phyloP scores from a whole-genome alignment of 768 basidiomycete genomes.

The Boletus rufocinnamomeus region DNA sequence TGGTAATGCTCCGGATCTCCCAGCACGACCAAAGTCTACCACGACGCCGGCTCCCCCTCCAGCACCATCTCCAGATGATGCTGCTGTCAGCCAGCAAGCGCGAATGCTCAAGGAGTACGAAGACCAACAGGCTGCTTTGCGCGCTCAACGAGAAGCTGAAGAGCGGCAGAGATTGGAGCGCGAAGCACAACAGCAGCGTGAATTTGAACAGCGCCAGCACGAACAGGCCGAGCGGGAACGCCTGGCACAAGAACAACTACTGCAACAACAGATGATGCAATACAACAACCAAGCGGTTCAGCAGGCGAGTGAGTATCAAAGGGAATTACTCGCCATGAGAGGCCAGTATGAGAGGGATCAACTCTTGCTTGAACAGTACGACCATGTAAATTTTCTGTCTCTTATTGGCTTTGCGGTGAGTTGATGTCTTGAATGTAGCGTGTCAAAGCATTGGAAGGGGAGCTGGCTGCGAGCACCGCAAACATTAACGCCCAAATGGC shows the following conservation, averaged over 20 bases:
- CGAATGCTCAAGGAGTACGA: constrained; percentile 96
- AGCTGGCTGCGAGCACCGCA: constrained; percentile 69
- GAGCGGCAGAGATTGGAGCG: constrained; percentile 76
- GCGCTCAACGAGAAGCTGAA: constrained; percentile 77
- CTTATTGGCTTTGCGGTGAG: not conserved
- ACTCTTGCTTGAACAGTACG: constrained; percentile 96
- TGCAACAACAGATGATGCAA: constrained; percentile 81
- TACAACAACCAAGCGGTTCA: constrained; percentile 76
- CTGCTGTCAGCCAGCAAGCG: constrained; percentile 84
- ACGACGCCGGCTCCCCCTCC: constrained; percentile 65
- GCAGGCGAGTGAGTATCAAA: constrained; percentile 80
- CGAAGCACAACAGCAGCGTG: constrained; percentile 77
- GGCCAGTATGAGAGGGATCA: constrained; percentile 99
- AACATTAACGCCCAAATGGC: constrained; percentile 84
- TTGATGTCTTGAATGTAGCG: constrained; percentile 51
- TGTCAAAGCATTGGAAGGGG: constrained; percentile 93
- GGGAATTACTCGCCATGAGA: constrained; percentile 88
- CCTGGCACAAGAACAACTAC: constrained; percentile 83
- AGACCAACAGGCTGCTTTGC: constrained; percentile 88
- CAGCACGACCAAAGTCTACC: constrained; percentile 69
- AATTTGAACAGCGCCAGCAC: constrained; percentile 87
- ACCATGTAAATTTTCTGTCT: constrained; percentile 57
- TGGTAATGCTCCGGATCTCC: constrained; percentile 83
- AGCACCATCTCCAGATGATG: constrained; percentile 67
- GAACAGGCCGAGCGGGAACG: constrained; percentile 89